Conservation (phyloP, 352 stramenopile species). For the Phytopythium chamaehyphon region DNA sequence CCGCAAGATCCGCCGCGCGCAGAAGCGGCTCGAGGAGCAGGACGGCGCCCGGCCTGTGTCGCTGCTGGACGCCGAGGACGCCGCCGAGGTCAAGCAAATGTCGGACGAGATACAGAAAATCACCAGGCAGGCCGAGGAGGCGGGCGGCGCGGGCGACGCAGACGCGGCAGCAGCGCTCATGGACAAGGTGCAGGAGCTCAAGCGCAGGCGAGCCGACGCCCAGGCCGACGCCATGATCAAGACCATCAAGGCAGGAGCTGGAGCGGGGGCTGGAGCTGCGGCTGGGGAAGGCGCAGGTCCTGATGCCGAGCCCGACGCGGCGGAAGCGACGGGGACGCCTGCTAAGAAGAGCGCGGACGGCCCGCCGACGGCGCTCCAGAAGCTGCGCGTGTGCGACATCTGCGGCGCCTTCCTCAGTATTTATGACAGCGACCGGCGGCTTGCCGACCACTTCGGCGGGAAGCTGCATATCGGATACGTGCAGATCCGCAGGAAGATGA, state of each 20-base stretch:
- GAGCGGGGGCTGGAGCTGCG: not conserved
- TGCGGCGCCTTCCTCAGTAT: conserved; percentile 91
- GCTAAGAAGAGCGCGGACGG: conserved; percentile 1
- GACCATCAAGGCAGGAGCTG: conserved; percentile 25
- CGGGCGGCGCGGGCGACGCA: conserved; percentile 41
- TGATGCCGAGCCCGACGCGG: not conserved
- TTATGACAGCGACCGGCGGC: conserved; percentile 86
- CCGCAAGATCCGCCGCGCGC: conserved; percentile 70
- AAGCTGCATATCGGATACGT: conserved; percentile 90
- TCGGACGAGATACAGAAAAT: conserved; percentile 67
- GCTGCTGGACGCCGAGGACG: conserved; percentile 46
- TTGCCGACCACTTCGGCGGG: conserved; percentile 89
- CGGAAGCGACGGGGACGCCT: not conserved
- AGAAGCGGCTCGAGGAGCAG: conserved; percentile 69
- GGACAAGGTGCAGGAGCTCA: conserved; percentile 61
- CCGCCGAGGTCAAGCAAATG: conserved; percentile 67
- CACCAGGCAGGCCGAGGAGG: conserved; percentile 54
- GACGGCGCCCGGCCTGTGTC: conserved; percentile 35
- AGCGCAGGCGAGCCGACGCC: conserved; percentile 41
- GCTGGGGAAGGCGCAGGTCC: too few relatives aligned
- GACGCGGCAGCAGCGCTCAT: conserved; percentile 57
- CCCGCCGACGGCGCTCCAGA: conserved; percentile 58
- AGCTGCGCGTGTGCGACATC: conserved; percentile 88
- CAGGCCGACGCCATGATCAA: conserved; percentile 41
- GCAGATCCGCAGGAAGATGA: conserved; percentile 83